These are phyloP conservation scores for Diplodia scrobiculata DNA, from an alignment of 2,329 filamentous ascomycete genomes.

Conservation along the genomic window DNA sequence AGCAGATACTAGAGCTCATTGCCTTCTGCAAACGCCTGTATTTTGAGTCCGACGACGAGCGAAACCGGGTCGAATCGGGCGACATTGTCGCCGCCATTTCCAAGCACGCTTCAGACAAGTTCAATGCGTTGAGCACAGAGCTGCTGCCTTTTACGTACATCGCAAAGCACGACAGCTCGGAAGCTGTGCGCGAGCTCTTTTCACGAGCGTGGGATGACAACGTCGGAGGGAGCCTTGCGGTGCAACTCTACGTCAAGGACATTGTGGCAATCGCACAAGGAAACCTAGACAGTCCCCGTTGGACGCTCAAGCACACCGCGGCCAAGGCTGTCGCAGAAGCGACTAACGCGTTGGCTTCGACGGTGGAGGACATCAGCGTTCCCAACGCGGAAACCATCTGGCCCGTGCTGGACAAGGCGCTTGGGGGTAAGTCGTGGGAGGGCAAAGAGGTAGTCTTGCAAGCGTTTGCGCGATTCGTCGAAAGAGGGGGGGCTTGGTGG, in stretches of 20 bases:
- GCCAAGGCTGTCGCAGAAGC: conserved; percentile 78
- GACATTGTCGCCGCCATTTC: conserved; percentile 82
- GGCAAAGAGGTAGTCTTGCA: conserved; percentile 85
- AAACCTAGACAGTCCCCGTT: conserved; percentile 77
- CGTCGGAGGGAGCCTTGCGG: conserved; percentile 79
- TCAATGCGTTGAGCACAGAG: conserved; percentile 71
- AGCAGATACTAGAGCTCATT: conserved; percentile 59
- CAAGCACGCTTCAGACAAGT: conserved; percentile 86
- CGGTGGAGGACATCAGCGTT: conserved; percentile 61
- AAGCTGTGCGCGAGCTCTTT: conserved; percentile 77
- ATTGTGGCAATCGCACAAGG: conserved; percentile 69
- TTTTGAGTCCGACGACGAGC: conserved; percentile 77
- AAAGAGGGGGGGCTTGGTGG: conserved; percentile 63
- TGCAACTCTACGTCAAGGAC: conserved; percentile 80
- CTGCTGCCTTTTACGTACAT: conserved; percentile 87
- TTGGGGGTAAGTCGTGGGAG: conserved; percentile 87
- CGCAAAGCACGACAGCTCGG: conserved; percentile 80
- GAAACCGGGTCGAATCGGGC: conserved; percentile 71
- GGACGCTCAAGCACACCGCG: conserved; percentile 86
- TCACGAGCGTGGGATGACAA: conserved; percentile 86
- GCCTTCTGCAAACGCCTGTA: conserved; percentile 69
- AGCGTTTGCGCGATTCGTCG: conserved; percentile 76
- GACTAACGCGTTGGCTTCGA: conserved; percentile 45
- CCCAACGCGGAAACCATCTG: conserved; percentile 68
- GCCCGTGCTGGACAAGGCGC: conserved; percentile 78